Evolutionary conservation across 495 filamentous ascomycete species (phyloP).

Genomic region (Pyrenopolyporus hunteri): DNA sequence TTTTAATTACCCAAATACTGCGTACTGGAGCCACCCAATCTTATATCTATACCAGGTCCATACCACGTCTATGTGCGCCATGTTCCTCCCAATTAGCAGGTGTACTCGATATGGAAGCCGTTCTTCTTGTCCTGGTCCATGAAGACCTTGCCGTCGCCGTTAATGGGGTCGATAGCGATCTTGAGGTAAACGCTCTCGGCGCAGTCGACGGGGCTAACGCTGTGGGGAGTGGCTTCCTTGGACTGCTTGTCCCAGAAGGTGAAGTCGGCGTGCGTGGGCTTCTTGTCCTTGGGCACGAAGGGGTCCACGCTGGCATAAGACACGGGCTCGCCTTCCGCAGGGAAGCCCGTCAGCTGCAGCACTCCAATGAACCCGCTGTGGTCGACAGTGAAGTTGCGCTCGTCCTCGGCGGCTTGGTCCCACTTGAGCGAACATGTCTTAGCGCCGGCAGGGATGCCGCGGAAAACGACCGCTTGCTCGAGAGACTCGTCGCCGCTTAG

Average conservation of each 20-base stretch:
- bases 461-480: slow-evolving; percentile 45
- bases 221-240: slow-evolving; percentile 11
- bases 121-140: slow-evolving; percentile 35
- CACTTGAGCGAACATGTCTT: slow-evolving; percentile 43
- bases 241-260: slow-evolving; percentile 34
- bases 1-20: no score
- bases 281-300: not conserved
- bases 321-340: slow-evolving; percentile 26
- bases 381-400: slow-evolving; percentile 44
- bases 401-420: slow-evolving; percentile 39
- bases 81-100: slow-evolving; percentile 6
- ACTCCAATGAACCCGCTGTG: slow-evolving; percentile 36
- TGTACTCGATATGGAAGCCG: slow-evolving; percentile 24
- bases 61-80: no score
- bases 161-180: slow-evolving; percentile 5
- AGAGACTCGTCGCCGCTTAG: slow-evolving; percentile 25
- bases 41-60: no score
- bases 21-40: no score
- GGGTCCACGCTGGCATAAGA: slow-evolving; percentile 8
- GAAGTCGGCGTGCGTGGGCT: slow-evolving; percentile 22
- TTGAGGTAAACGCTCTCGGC: slow-evolving; percentile 27
- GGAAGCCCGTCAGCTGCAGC: slow-evolving; percentile 41
- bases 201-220: slow-evolving; percentile 26
- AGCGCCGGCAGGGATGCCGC: slow-evolving; percentile 40
- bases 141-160: slow-evolving; percentile 34